phyloP scores from a whole-genome alignment of 2,329 filamentous ascomycete species.

The Fusarium lateritium region DNA sequence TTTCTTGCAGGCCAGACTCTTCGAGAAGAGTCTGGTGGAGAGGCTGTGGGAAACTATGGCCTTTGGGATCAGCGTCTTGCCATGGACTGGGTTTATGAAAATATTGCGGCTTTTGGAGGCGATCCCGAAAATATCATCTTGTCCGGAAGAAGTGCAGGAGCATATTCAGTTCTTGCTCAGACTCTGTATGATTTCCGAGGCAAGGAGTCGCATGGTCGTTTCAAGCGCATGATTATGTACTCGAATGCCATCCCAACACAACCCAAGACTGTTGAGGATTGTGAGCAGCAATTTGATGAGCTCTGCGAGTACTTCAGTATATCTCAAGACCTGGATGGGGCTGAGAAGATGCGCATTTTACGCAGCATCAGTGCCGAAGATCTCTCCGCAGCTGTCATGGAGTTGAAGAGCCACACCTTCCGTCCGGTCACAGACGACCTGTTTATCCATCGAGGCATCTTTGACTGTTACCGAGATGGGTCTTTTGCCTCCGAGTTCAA shows the following conservation, averaged over 20 bases:
- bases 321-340: fast-evolving
- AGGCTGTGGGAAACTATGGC: conserved; percentile 9
- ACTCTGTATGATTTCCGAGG: conserved; percentile 13
- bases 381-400: conserved; percentile 6
- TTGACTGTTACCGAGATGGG: conserved; percentile 13
- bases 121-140: conserved; percentile 9
- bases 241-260: conserved; percentile 23
- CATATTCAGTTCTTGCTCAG: conserved; percentile 9
- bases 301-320: conserved; percentile 15
- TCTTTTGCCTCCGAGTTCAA: conserved; percentile 14
- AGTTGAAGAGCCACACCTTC: conserved; percentile 6
- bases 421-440: not conserved
- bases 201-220: not conserved
- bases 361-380: conserved; percentile 5
- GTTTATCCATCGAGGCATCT: conserved; percentile 17
- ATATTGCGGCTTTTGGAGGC: conserved; percentile 4
- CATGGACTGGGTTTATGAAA: conserved; percentile 19
- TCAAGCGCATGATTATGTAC: conserved; percentile 25
- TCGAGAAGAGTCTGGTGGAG: fast-evolving
- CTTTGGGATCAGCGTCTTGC: conserved; percentile 26
- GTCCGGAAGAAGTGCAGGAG: conserved; percentile 7
- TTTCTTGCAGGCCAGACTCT: not conserved
- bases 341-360: not conserved
- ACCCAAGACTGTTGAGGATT: conserved; percentile 17
- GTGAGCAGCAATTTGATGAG: conserved; percentile 13